Conservation (phyloP, 306 rosid species). For the Prunus armeniaca region DNA sequence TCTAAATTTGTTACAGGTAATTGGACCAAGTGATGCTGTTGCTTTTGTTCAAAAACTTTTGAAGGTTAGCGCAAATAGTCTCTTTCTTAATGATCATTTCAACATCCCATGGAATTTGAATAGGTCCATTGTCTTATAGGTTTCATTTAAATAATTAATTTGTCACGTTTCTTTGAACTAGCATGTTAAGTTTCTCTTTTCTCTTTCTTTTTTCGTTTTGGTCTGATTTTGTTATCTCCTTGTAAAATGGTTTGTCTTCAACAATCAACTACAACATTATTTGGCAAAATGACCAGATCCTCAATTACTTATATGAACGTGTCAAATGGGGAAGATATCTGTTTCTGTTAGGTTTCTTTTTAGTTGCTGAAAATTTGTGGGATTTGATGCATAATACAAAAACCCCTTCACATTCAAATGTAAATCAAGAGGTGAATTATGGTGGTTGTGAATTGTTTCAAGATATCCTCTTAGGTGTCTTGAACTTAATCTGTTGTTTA, state of each 20-base stretch:
- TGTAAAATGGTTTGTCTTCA: too few species aligned
- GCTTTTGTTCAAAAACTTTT: constrained; percentile 75
- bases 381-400: too few species aligned
- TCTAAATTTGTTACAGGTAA: constrained; percentile 53
- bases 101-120: not conserved
- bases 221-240: too few species aligned
- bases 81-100: constrained; percentile 1
- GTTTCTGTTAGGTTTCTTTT: too few species aligned
- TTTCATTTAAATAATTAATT: not conserved
- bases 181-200: not conserved
- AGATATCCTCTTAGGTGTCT: not conserved
- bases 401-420: too few species aligned
- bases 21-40: constrained; percentile 95
- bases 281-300: too few species aligned
- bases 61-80: constrained; percentile 46
- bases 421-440: too few species aligned
- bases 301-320: too few species aligned
- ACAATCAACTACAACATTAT: too few species aligned
- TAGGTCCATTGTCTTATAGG: not conserved
- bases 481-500: not conserved
- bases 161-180: not conserved
- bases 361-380: too few species aligned
- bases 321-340: too few species aligned
- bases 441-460: too few species aligned
- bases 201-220: not conserved